These are phyloP conservation scores for Heterobasidion occidentale DNA, from an alignment of 1,284 basidiomycete species.

Conservation along the genomic window DNA sequence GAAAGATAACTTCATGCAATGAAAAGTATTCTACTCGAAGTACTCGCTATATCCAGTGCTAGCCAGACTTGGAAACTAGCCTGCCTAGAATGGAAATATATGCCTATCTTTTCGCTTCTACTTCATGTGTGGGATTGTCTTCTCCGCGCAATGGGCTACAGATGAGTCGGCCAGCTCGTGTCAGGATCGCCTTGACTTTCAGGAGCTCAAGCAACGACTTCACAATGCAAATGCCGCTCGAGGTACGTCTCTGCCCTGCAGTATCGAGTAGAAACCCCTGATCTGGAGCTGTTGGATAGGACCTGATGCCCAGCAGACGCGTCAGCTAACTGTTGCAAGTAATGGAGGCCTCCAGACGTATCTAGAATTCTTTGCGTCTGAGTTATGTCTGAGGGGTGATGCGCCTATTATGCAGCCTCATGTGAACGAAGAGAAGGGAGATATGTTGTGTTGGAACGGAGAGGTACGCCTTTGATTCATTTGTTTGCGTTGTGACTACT, in stretches of 20 bases:
- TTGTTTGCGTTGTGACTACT: not conserved
- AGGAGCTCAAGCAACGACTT: conserved; percentile 20
- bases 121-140: conserved; percentile 46
- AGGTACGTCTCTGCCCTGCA: conserved; percentile 27
- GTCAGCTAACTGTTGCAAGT: conserved; percentile 5
- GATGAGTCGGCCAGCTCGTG: not conserved
- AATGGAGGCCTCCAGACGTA: conserved; percentile 10
- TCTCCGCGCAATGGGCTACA: conserved; percentile 14
- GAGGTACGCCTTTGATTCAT: conserved; percentile 47
- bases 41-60: not conserved
- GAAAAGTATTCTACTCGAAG: no score
- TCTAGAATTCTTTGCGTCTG: conserved; percentile 67
- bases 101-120: not conserved
- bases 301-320: conserved; percentile 47
- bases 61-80: not conserved
- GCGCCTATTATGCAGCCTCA: conserved; percentile 70
- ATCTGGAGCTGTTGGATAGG: conserved; percentile 29
- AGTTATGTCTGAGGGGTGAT: conserved; percentile 71
- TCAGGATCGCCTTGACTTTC: not conserved
- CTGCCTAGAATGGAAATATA: not conserved
- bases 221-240: conserved; percentile 36
- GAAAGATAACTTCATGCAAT: no score
- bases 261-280: not conserved
- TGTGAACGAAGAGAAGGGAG: conserved; percentile 30
- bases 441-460: conserved; percentile 85